A percentile compares a stretch with the other conserved stretches of the same genome.
These are phyloP conservation scores for Tulasnella sp. DNA, from an alignment of 768 basidiomycete species.

Conservation along the genomic window DNA sequence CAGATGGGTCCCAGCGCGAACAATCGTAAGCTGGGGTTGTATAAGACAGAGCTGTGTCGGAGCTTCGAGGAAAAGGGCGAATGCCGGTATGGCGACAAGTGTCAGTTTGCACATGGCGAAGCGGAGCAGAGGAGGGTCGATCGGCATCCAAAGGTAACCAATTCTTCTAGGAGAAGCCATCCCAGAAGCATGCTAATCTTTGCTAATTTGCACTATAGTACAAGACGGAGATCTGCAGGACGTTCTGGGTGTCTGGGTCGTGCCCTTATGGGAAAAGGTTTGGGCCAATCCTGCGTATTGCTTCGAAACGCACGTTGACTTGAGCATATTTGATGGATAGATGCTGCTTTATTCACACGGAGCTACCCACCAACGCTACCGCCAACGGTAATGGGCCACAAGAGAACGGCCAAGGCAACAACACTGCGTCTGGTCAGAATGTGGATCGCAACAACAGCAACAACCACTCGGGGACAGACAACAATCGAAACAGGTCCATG, in stretches of 20 bases:
- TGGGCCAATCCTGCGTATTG: not conserved
- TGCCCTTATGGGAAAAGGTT: constrained; percentile 81
- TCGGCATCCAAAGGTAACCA: constrained; percentile 73
- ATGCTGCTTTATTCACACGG: constrained; percentile 91
- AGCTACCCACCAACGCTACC: constrained; percentile 35
- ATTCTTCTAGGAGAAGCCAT: constrained; percentile 3
- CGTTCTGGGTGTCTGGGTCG: constrained; percentile 89
- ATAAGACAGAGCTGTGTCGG: constrained; percentile 82
- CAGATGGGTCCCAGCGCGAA: constrained; percentile 66
- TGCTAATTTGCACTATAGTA: constrained; percentile 38
- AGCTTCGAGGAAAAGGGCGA: constrained; percentile 89
- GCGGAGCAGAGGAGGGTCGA: constrained; percentile 76
- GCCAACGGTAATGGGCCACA: not conserved
- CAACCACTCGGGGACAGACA: constrained; percentile 41
- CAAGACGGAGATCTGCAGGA: constrained; percentile 92
- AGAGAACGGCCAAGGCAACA: not conserved
- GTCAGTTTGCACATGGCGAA: constrained; percentile 89
- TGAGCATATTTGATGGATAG: not conserved
- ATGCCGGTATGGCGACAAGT: constrained; percentile 78
- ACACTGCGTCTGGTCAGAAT: constrained; percentile 30
- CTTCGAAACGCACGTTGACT: not conserved
- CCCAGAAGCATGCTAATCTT: constrained; percentile 19
- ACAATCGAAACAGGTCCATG: constrained; percentile 32
- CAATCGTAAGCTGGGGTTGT: constrained; percentile 80
- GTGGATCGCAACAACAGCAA: constrained; percentile 32